phyloP scores from a whole-genome alignment of 140 eudicot species.

The Oenanthe javanica region DNA sequence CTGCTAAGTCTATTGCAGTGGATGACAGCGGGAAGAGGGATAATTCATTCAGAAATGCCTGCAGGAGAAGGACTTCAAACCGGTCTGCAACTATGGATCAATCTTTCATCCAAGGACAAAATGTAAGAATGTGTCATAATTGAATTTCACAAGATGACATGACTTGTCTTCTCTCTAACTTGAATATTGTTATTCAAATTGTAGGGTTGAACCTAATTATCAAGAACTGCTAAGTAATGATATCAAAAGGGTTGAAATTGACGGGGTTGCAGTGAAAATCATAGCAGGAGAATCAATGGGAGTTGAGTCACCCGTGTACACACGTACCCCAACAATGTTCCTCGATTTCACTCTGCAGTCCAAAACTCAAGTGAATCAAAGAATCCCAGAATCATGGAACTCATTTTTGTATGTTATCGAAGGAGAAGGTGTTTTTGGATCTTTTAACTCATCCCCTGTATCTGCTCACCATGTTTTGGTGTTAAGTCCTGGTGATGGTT shows the following conservation, averaged over 20 bases:
- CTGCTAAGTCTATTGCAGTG: constrained; percentile 34
- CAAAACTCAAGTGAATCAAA: too few species aligned
- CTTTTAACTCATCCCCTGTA: too few species aligned
- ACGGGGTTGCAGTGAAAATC: too few species aligned
- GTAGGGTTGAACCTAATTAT: constrained; percentile 85
- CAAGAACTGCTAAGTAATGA: constrained; percentile 63
- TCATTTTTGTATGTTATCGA: too few species aligned
- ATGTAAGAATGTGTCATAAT: constrained; percentile 38
- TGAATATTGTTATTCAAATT: neutral
- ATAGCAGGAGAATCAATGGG: too few species aligned
- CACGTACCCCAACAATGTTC: too few species aligned
- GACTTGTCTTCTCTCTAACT: neutral
- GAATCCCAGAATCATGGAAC: too few species aligned
- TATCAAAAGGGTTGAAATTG: too few species aligned
- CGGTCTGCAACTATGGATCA: constrained; percentile 93
- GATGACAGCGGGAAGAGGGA: constrained; percentile 99
- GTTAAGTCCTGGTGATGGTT: constrained; percentile 70
- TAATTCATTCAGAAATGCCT: too few species aligned
- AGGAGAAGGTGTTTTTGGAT: too few species aligned
- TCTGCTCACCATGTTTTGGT: constrained; percentile 54
- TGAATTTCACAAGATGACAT: neutral
- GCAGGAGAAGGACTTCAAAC: constrained; percentile 68
- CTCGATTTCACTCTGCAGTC: too few species aligned
- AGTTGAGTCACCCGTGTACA: too few species aligned
- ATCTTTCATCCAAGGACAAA: constrained; percentile 84